Evolutionary conservation across 2,329 filamentous ascomycete genomes (phyloP), one percentile per base, ranked within the genome.

Genomic region (Cucurbitaria berberidis): DNA sequence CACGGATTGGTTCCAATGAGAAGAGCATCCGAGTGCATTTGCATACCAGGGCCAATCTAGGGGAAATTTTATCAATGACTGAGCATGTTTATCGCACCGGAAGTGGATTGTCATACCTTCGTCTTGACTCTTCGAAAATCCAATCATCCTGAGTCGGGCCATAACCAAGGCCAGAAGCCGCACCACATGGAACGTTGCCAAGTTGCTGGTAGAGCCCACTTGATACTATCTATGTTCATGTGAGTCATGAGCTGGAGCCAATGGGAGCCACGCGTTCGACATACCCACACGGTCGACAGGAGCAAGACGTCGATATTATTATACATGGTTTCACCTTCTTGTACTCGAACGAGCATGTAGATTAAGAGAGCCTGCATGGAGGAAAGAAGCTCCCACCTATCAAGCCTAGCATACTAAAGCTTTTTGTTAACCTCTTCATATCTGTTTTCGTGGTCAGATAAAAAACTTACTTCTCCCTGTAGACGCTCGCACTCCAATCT

Each of bases 331-430:
- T 79, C 76, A 35, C 77, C 77, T 67, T 81, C 78, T 42, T 76
- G 72, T 24, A 81, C 32, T 18, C 77, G 64, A 6, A 78, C 62
- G 5, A 81, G 62, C 29, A 78, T 73, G 54, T 81, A 81, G 13
- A 81, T 74, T 1, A 69, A 71, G 2, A 80, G 64, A 2, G 79
- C 77, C 62, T 80, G 78, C 70, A 79, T 74, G 13, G 72, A 73
- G 49, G 75, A 73, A 43, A 80, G 68, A 2, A 78, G 40, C 48
- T 73, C 73, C 74, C 76, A 78, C 49, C 66, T 73, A 34, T 65
- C 67, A 22, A 77, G 59, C 1, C 56, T 62, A 19, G 30, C 5
- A 64, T 61, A 52, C 74, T 77, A 61, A 51, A 15, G 27, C 26
- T 24, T 35, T 15, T n/a, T 27, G 30, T 36, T 24, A 45, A 21